Evolutionary conservation across 768 basidiomycete species (phyloP).

Genomic region (Mrakia blollopis): DNA sequence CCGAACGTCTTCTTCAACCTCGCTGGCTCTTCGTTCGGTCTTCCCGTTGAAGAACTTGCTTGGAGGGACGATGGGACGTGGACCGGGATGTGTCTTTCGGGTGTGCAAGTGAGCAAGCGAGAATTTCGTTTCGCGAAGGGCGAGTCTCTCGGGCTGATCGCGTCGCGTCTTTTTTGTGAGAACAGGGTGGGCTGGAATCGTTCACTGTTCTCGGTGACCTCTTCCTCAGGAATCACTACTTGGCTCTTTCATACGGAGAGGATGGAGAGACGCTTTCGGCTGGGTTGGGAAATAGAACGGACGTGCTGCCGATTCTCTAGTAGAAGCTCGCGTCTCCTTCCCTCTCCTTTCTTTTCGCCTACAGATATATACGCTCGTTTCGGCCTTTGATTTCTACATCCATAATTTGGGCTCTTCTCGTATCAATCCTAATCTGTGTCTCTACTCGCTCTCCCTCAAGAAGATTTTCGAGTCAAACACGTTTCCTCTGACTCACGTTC

Average conservation of each 20-base stretch:
- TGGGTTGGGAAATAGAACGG: constrained; percentile 1
- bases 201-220: constrained; percentile 40
- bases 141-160: no score
- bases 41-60: constrained; percentile 28
- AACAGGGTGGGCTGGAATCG: constrained; percentile 36
- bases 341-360: no score
- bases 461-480: no score
- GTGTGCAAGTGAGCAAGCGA: constrained; percentile 2
- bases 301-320: not conserved
- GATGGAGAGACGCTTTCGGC: constrained; percentile 1
- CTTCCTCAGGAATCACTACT: constrained; percentile 41
- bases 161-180: not conserved
- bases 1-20: constrained; percentile 32
- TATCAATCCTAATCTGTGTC: no score
- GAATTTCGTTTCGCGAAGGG: not conserved
- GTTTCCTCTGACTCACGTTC: no score
- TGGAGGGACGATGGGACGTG: constrained; percentile 20
- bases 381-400: not conserved
- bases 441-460: no score
- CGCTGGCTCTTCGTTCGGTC: constrained; percentile 19
- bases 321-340: not conserved
- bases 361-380: not conserved
- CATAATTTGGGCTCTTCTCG: no score
- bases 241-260: constrained; percentile 35
- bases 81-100: not conserved